Evolutionary conservation across 768 basidiomycete genomes (phyloP).

Genomic region (Lyophyllum shimeji): DNA sequence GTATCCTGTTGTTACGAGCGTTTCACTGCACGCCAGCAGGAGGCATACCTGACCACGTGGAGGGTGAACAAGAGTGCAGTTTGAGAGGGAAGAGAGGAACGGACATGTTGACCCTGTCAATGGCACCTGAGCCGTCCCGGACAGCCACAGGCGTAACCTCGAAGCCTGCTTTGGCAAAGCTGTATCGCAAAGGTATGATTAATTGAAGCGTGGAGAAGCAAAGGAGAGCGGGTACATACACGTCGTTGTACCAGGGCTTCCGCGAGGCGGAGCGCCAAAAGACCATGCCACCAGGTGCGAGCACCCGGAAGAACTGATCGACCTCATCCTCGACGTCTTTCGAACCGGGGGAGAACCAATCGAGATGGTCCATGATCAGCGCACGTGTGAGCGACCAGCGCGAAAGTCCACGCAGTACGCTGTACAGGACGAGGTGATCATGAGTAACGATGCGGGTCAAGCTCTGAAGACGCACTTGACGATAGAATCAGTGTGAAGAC

Average conservation of each 20-base stretch:
- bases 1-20: conserved; percentile 6
- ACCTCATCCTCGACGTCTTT: conserved; percentile 53
- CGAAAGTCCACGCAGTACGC: conserved; percentile 32
- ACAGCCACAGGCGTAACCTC: conserved; percentile 49
- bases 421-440: conserved; percentile 7
- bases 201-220: neutral
- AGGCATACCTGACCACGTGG: conserved; percentile 30
- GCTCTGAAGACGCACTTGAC: conserved; percentile 45
- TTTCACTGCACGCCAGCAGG: conserved; percentile 33
- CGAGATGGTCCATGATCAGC: conserved; percentile 73
- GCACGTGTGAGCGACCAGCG: conserved; percentile 54
- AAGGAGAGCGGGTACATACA: conserved; percentile 25
- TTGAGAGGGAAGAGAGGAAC: conserved; percentile 18
- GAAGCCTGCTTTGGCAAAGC: conserved; percentile 56
- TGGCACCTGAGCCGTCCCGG: conserved; percentile 48
- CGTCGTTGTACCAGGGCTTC: conserved; percentile 63
- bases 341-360: conserved; percentile 53
- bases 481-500: conserved; percentile 73
- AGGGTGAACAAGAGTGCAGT: neutral
- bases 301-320: conserved; percentile 51
- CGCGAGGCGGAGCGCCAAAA: conserved; percentile 68
- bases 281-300: conserved; percentile 58
- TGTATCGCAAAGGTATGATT: conserved; percentile 12
- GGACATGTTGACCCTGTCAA: conserved; percentile 74
- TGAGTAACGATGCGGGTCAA: conserved; percentile 2